These are phyloP conservation scores for Hippophae tibetana DNA, from an alignment of 306 rosid genomes.

Conservation along the genomic window DNA sequence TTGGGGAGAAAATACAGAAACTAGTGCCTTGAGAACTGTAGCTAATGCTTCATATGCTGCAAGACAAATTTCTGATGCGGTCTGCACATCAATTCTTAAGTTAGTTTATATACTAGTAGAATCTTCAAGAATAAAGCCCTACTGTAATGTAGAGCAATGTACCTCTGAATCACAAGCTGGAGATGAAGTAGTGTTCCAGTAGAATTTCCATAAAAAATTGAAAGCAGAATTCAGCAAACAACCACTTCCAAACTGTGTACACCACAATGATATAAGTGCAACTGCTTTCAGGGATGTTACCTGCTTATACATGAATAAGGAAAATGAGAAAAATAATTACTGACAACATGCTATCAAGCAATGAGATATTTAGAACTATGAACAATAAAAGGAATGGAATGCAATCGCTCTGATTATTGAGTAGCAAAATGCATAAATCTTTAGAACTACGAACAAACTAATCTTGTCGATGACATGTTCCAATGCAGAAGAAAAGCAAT, in stretches of 20 bases:
- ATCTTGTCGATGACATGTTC: neutral
- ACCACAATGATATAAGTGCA: constrained; percentile 51
- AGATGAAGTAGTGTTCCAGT: constrained; percentile 50
- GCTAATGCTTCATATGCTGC: constrained; percentile 80
- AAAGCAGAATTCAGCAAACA: constrained; percentile 33
- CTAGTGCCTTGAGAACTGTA: constrained; percentile 51
- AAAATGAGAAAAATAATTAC: constrained; percentile 17
- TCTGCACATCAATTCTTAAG: constrained; percentile 37
- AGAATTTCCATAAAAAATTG: constrained; percentile 67
- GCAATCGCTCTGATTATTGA: too few species aligned
- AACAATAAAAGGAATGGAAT: neutral
- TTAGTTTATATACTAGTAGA: constrained; percentile 17
- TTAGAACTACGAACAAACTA: neutral
- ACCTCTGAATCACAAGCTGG: constrained; percentile 65
- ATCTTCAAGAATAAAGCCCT: constrained; percentile 2
- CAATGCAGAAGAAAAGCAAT: neutral
- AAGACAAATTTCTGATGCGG: constrained; percentile 67
- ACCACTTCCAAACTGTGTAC: constrained; percentile 37
- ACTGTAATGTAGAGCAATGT: constrained; percentile 15
- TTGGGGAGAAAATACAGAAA: constrained; percentile 38
- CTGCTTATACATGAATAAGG: constrained; percentile 33
- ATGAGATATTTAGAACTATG: neutral
- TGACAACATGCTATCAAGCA: constrained; percentile 2
- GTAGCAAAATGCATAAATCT: neutral
- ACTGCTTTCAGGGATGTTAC: constrained; percentile 59